Base-by-base conservation (phyloP, 2,329 filamentous ascomycete species). In the Pseudofabraea citricarpa region DNA sequence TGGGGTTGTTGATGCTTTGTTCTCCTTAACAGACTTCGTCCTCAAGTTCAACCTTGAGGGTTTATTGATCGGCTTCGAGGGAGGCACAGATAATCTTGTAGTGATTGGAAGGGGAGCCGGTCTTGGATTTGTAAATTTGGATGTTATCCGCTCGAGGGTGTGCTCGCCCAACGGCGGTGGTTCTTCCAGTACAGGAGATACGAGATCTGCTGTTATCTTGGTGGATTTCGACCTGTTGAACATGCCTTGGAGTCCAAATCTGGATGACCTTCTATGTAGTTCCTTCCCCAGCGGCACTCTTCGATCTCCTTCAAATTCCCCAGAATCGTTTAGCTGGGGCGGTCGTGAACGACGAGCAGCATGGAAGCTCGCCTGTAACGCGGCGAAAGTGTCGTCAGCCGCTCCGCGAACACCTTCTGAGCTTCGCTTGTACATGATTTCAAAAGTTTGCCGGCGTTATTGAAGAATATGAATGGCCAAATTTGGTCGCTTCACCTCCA, bases 221-320 rank as follows among this genome's bases (percentile, higher is more conserved):
- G 57, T 55, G 1, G 39, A n/a, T 42, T 56, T 57, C 22, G 52
- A 56, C 21, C 53, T 44, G 19, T 45, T 56, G 36, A 62, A 62
- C n/a, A 62, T 56, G 12, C 51, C 55, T 31, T 58, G 47, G 16
- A 62, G 38, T 22, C 56, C 54, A 13, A 54, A 53, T 45, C 54
- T 60, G 2, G 58, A 60, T 15, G 54, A 49, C 31, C 49, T 46
- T 16, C 49, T 45, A 18, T 56, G 49, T 7, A 60, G 10, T 26
- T 55, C 56, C n/a, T 46, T 43, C 24, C 48, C 29, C 36, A 57
- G 42, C 18, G 58, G 52, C 16, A 55, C 48, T 27, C 52, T 43
- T 41, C 18, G 36, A 3, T 45, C 49, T 10, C 44, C 42, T n/a
- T 41, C 48, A 15, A 20, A 29, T 10, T 33, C 37, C 15, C 36